phyloP scores from a whole-genome alignment of 371 early-diverging fungal genomes.

The Mucor lusitanicus region DNA sequence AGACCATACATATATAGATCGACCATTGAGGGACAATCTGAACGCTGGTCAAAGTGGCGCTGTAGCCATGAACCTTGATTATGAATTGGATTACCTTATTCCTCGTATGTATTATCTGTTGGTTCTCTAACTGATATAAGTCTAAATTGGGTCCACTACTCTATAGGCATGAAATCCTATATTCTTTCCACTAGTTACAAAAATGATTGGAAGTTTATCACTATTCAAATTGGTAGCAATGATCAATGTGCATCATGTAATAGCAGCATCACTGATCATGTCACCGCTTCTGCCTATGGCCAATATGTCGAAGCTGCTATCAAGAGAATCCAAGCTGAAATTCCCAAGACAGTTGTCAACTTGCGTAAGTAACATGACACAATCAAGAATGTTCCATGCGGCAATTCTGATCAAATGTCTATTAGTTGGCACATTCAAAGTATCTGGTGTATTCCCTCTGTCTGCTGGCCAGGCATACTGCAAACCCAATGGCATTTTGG shows the following conservation, averaged over 20 bases:
- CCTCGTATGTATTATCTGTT: slow-evolving; percentile 16
- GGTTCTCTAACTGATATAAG: neutral
- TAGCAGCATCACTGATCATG: neutral
- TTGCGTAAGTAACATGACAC: slow-evolving; percentile 15
- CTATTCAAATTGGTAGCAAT: slow-evolving; percentile 34
- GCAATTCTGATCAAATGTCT: too few relatives aligned
- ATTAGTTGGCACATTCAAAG: slow-evolving; percentile 27
- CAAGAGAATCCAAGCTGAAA: slow-evolving; percentile 17
- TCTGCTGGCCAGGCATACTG: slow-evolving; percentile 21
- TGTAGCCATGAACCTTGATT: slow-evolving; percentile 26
- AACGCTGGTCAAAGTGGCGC: slow-evolving; percentile 40
- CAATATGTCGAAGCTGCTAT: slow-evolving; percentile 30
- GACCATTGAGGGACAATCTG: slow-evolving; percentile 26
- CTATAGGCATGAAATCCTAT: slow-evolving; percentile 16
- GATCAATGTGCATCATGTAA: slow-evolving; percentile 28
- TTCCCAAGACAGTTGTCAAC: slow-evolving; percentile 33
- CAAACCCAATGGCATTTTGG: slow-evolving; percentile 9
- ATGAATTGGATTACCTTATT: slow-evolving; percentile 36
- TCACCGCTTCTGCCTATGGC: slow-evolving; percentile 17
- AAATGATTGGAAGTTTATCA: slow-evolving; percentile 33
- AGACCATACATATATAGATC: slow-evolving; percentile 15
- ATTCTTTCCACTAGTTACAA: slow-evolving; percentile 4
- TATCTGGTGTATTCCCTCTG: slow-evolving; percentile 18
- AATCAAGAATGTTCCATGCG: neutral
- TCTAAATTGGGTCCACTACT: neutral